A percentile compares a stretch with the other conserved stretches of the same genome.
These are phyloP conservation scores for Phanerochaete sordida DNA, from an alignment of 768 basidiomycete species.

Conservation along the genomic window DNA sequence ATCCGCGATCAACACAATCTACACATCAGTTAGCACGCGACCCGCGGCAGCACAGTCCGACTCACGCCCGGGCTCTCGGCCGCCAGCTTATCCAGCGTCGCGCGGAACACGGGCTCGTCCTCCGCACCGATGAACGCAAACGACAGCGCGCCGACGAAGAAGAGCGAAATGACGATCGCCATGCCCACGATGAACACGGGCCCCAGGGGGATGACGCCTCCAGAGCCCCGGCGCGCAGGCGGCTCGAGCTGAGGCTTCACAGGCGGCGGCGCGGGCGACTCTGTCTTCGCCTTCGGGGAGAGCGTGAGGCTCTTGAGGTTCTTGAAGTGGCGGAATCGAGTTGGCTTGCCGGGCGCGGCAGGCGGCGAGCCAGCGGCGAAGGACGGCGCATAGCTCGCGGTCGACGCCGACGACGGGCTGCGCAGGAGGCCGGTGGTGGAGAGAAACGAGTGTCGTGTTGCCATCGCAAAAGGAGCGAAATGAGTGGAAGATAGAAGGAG, in stretches of 20 bases:
- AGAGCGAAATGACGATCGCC: constrained; percentile 40
- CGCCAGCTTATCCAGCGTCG: constrained; percentile 38
- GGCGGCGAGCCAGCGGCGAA: background rate
- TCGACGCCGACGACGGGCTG: constrained; percentile 12
- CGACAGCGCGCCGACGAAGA: constrained; percentile 46
- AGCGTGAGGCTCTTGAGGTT: constrained; percentile 2
- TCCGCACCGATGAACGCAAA: constrained; percentile 46
- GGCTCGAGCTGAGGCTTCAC: background rate
- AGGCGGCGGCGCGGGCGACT: no score
- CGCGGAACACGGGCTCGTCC: constrained; percentile 39
- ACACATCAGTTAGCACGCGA: background rate
- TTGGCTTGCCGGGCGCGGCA: background rate
- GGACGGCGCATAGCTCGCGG: constrained; percentile 1
- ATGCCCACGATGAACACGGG: constrained; percentile 29
- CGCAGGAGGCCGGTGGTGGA: constrained; percentile 33
- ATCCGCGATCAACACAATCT: constrained; percentile 56
- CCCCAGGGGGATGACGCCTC: constrained; percentile 25
- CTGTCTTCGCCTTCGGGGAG: background rate
- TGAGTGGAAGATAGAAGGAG: constrained; percentile 16
- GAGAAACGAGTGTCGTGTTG: constrained; percentile 37
- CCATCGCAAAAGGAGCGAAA: constrained; percentile 34
- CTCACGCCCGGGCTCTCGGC: constrained; percentile 43
- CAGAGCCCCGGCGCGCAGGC: constrained; percentile 5
- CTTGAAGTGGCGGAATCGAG: background rate
- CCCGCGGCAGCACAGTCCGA: background rate